A percentile compares a stretch with the other conserved stretches of the same genome.
Evolutionary conservation across 78 protist genomes (phyloP).

Genomic region (Salpingoeca rosetta): DNA sequence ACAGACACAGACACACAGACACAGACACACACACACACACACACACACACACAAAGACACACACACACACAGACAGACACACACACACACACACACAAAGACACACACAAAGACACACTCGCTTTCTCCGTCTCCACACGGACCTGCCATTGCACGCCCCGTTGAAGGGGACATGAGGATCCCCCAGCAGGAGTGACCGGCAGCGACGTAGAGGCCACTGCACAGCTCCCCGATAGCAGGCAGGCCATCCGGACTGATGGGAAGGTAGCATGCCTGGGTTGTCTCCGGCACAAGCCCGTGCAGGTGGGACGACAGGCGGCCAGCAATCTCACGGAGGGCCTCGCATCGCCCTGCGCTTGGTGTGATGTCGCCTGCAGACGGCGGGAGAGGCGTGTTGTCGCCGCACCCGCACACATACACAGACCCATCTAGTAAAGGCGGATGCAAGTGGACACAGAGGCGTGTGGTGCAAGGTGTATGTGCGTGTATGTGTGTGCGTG

Average conservation of each 20-base stretch:
- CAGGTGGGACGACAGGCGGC: background rate
- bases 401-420: background rate
- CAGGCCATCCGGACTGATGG: background rate
- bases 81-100: too few relatives aligned
- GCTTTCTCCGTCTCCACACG: background rate
- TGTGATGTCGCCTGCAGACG: too few relatives aligned
- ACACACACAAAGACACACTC: too few relatives aligned
- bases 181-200: conserved; percentile 50
- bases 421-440: background rate
- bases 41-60: too few relatives aligned
- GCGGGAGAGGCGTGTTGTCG: background rate
- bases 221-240: conserved; percentile 22
- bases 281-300: background rate
- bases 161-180: conserved; percentile 39
- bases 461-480: background rate
- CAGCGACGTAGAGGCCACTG: conserved; percentile 5
- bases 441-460: background rate
- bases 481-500: background rate
- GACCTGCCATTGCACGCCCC: conserved; percentile 18
- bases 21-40: too few relatives aligned
- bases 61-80: too few relatives aligned
- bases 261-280: conserved; percentile 22
- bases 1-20: too few relatives aligned
- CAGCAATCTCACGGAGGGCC: background rate
- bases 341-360: background rate